Base-by-base conservation (phyloP, 2,329 filamentous ascomycete genomes). In the Acarospora socialis region DNA sequence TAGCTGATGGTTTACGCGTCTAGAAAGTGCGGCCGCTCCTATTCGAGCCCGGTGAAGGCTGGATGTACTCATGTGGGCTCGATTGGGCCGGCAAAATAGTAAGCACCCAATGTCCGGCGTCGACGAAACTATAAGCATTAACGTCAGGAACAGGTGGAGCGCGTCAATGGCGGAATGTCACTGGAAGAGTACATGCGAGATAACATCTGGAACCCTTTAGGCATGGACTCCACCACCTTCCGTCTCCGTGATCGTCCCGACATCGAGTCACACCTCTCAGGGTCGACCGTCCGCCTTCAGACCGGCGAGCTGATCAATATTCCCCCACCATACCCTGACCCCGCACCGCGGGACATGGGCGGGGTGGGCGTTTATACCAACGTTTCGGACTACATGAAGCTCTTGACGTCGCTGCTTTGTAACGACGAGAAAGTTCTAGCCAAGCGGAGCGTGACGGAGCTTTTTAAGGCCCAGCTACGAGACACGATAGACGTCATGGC, bases 391-490 rank as follows among this genome's bases (percentile, higher is more conserved):
- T 41, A 50, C 34, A 26, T 50, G 9, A 53, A 55, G 37, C 33
- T 56, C 3, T 17, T 56, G 12, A 36, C 43, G 3, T 48, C 35
- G 0, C 1, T 56, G 12, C 32, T 57, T n/a, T 43, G 50, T 19
- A 38, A 44, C n/a, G 36, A 49, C 10, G 47, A 44, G 18, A 46
- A 41, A 17, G 36, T 54, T 2, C 32, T 52, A 16, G 44, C 46
- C 33, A 46, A 43, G 20, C 43, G 35, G 16, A 46, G 44, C 4
- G 12, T 48, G n/a, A 43, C 46, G 1, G 33, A 44, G 14, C 45
- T 56, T 22, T 55, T 56, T 27, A 41, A 38, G 18, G 49, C 51
- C 13, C 47, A 55, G 29, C 32, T 57, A 20, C 28, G 20, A 4
- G 30, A 30, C 4, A 20, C 22, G 29, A 33, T 12, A 14, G 10